These are phyloP conservation scores for Solanum okadae DNA, from an alignment of 257 asterid species.

Conservation along the genomic window DNA sequence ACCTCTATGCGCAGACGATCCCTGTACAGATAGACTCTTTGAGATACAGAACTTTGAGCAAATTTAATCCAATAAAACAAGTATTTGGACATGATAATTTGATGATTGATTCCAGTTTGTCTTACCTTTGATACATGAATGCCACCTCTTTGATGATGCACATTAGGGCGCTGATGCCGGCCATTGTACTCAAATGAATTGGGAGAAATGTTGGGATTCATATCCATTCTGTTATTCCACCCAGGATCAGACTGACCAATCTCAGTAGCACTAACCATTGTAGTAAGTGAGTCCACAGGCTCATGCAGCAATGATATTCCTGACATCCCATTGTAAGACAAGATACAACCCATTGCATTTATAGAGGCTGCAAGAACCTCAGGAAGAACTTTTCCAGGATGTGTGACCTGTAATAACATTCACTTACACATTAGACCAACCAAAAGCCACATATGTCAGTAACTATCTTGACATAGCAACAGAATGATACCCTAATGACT, in stretches of 20 bases:
- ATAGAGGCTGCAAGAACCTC: conserved; percentile 54
- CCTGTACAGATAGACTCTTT: not conserved
- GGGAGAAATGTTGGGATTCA: conserved; percentile 17
- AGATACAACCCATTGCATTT: conserved; percentile 42
- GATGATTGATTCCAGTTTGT: not conserved
- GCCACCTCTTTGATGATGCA: conserved; percentile 7
- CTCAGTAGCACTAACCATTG: conserved; percentile 35
- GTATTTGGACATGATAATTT: not conserved
- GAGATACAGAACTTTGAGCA: not conserved
- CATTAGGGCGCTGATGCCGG: not conserved
- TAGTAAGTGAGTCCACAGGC: conserved; percentile 26
- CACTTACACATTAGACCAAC: not conserved
- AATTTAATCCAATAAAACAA: not conserved
- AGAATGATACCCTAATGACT: not conserved
- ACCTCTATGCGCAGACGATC: not conserved
- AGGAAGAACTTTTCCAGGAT: conserved; percentile 56
- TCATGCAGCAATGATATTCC: conserved; percentile 36
- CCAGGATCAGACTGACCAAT: conserved; percentile 15
- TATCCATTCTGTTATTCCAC: not conserved
- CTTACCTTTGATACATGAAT: not conserved
- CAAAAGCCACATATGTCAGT: not conserved
- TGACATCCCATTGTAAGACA: conserved; percentile 60
- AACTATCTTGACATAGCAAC: not conserved
- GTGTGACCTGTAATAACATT: conserved; percentile 35
- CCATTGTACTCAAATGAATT: conserved; percentile 13